Conservation (phyloP, 1,284 basidiomycete species). For the Cutaneotrichosporon sp. region DNA sequence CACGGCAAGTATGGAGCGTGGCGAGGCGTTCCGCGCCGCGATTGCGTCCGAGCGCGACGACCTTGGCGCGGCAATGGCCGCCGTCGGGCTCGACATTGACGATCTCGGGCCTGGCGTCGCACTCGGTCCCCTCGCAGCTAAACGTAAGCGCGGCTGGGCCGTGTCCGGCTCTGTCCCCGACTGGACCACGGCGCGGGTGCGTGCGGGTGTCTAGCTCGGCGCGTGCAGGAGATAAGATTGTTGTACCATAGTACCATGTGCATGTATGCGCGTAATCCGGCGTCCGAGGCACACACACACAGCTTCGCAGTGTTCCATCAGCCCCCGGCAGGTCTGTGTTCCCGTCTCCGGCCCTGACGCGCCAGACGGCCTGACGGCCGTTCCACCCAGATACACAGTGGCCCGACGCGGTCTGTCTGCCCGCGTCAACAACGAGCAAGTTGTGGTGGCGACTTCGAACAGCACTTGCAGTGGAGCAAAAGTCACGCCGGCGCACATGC, state of each 20-base stretch:
- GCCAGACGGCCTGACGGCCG: no score
- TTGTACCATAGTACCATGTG: background rate
- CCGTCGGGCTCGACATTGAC: constrained; percentile 37
- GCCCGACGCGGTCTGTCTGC: no score
- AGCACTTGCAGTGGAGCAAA: no score
- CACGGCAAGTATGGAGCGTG: constrained; percentile 20
- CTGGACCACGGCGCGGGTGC: constrained; percentile 59
- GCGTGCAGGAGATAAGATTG: background rate
- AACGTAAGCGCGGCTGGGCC: constrained; percentile 36
- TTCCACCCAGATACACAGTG: no score
- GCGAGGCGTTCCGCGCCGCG: constrained; percentile 37
- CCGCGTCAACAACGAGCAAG: no score
- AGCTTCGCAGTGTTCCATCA: no score
- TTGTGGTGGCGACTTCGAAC: no score
- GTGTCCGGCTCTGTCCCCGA: constrained; percentile 57
- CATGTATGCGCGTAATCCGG: no score
- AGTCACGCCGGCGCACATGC: no score
- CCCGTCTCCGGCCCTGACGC: no score
- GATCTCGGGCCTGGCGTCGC: constrained; percentile 45
- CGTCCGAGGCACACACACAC: no score
- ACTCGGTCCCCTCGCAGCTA: constrained; percentile 2
- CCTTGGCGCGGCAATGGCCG: constrained; percentile 31
- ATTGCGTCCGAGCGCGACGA: constrained; percentile 48
- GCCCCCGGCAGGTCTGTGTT: no score
- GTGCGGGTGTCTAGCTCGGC: constrained; percentile 3